Evolutionary conservation across 768 basidiomycete genomes (phyloP), one percentile per base, ranked within the genome.

Genomic region (Suillus lakei): DNA sequence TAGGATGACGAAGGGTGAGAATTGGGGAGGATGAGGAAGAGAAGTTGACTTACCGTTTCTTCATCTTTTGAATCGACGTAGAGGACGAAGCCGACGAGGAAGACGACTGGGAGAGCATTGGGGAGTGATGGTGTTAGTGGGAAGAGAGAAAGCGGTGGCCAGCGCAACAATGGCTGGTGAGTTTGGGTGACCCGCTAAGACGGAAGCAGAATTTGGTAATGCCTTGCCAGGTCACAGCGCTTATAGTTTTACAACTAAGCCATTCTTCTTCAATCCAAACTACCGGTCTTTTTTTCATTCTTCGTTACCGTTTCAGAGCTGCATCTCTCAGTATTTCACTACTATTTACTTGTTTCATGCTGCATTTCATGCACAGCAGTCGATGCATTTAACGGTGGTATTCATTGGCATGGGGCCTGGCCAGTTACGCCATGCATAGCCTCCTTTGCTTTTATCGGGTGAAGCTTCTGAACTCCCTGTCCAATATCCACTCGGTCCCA

Each of bases 101-200:
- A 21, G 75, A 58, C 50, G 71, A 50, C 50, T 70, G 70, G 69
- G 70, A 54, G 18, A 71, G 72, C 77, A 82, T 80, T 73, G 60
- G 41, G 62, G 64, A 59, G 69, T 71, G 80, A 70, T 71, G 73
- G 74, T 80, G 73, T 71, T 77, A 73, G 79, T 77, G 76, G 74
- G 72, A 75, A 74, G 75, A 75, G 77, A 70, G 72, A 72, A 74
- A 75, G 77, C 75, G 67, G 76, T 78, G 77, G 74, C 71, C 77
- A 76, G 78, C 74, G 77, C 75, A 77, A 80, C 78, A 80, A 80
- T 79, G 81, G 78, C 78, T 72, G 76, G 71, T 74, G 62, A 74
- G 75, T 68, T 75, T 74, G 72, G 66, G 67, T 66, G 67, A 69
- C 69, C 76, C 72, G 70, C 71, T 68, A 67, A 58, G 72, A 67